These are phyloP conservation scores for Eucalyptus microcorys DNA, from an alignment of 345 rosid species.

Conservation along the genomic window DNA sequence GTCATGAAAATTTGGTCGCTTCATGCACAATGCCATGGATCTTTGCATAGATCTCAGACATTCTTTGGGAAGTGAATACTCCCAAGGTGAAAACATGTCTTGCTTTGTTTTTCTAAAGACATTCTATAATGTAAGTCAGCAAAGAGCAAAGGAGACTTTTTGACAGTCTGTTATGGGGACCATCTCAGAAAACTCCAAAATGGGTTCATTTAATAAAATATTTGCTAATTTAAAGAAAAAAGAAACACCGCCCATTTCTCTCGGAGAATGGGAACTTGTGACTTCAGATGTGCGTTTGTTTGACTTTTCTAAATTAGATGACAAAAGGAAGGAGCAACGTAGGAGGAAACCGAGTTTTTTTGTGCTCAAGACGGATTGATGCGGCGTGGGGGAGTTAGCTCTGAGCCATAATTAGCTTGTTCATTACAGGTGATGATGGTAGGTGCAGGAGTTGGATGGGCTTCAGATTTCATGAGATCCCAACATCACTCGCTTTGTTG, in stretches of 20 bases:
- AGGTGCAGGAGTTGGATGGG: slow-evolving; percentile 13
- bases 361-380: slow-evolving; percentile 7
- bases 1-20: too few relatives aligned
- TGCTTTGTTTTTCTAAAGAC: neutral
- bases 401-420: slow-evolving; percentile 24
- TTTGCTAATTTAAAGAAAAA: neutral
- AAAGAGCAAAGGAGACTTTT: neutral
- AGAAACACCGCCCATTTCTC: neutral
- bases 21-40: neutral
- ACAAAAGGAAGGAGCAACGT: too few relatives aligned
- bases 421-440: slow-evolving; percentile 10
- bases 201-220: neutral
- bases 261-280: too few relatives aligned
- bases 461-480: slow-evolving; percentile 7
- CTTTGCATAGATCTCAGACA: neutral
- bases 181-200: neutral
- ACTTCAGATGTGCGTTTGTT: accelerated
- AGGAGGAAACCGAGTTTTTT: too few relatives aligned
- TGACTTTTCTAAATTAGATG: too few relatives aligned
- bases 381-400: slow-evolving; percentile 12
- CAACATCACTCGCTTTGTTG: neutral
- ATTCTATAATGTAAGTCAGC: neutral
- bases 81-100: neutral
- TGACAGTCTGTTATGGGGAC: slow-evolving; percentile 3
- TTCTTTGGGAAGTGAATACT: neutral